Conservation (phyloP, 2,329 filamentous ascomycete species). For the Zymoseptoria ardabiliae region DNA sequence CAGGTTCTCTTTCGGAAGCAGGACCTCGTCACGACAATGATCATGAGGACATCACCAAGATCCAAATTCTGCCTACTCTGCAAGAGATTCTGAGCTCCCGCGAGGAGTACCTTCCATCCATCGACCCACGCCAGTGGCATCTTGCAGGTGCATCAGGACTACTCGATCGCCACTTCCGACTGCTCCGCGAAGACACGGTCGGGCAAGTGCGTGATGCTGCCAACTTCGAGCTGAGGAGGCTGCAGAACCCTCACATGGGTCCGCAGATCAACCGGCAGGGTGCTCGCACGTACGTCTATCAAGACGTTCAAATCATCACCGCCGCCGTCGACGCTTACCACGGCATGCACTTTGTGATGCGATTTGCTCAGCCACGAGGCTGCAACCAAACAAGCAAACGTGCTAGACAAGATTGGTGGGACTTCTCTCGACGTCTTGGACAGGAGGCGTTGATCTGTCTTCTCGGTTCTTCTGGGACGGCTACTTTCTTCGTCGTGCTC, state of each 20-base stretch:
- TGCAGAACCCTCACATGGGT: conserved; percentile 17
- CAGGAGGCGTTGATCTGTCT: conserved; percentile 46
- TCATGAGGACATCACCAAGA: conserved; percentile 51
- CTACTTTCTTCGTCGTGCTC: conserved; percentile 23
- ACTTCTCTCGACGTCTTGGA: conserved; percentile 42
- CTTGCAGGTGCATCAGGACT: conserved; percentile 40
- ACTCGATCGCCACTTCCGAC: conserved; percentile 64
- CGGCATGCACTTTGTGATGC: conserved; percentile 41
- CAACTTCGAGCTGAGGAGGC: conserved; percentile 33
- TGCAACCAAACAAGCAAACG: conserved; percentile 16
- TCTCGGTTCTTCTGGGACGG: conserved; percentile 30
- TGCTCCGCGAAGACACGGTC: conserved; percentile 65
- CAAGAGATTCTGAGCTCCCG: conserved; percentile 46
- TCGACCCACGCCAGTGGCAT: conserved; percentile 36
- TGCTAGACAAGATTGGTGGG: conserved; percentile 46
- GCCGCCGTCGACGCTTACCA: conserved; percentile 3
- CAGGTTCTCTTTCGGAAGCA: conserved; percentile 24
- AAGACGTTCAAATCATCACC: conserved; percentile 21
- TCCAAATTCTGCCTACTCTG: conserved; percentile 58
- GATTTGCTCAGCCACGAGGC: conserved; percentile 40
- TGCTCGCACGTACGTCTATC: conserved; percentile 33
- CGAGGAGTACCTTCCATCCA: conserved; percentile 38
- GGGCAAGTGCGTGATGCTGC: conserved; percentile 57
- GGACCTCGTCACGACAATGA: conserved; percentile 73
- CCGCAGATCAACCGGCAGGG: conserved; percentile 1